A percentile compares a stretch with the other conserved stretches of the same genome.
These are phyloP conservation scores for Aspergillus candidus DNA, from an alignment of 2,329 filamentous ascomycete genomes.

Conservation along the genomic window DNA sequence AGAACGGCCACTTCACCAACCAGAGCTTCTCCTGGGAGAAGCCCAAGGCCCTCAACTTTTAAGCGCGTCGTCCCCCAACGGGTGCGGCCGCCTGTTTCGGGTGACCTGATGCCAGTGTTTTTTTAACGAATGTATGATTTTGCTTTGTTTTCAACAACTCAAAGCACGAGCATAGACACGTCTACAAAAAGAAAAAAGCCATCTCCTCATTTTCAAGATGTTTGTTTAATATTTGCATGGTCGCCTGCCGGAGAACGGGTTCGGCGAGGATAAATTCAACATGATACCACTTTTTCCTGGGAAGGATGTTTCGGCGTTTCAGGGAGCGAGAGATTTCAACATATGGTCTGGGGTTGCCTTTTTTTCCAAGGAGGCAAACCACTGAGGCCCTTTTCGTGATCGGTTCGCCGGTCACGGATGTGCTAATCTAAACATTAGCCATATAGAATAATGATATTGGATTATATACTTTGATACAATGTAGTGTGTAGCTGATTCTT, in stretches of 20 bases:
- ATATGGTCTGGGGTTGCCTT: slow-evolving; percentile 19
- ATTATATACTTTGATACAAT: background rate
- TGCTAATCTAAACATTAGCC: slow-evolving; percentile 37
- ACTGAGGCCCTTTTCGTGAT: background rate
- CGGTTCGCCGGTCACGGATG: slow-evolving; percentile 12
- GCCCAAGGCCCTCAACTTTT: slow-evolving; percentile 90
- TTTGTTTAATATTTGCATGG: slow-evolving; percentile 36
- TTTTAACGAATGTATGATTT: slow-evolving; percentile 42
- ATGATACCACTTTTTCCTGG: slow-evolving; percentile 44
- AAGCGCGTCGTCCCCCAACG: slow-evolving; percentile 41
- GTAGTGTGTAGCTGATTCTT: no score
- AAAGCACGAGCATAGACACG: slow-evolving; percentile 41
- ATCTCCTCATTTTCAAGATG: slow-evolving; percentile 16
- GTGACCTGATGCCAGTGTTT: slow-evolving; percentile 12
- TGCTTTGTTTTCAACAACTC: slow-evolving; percentile 49
- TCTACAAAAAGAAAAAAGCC: slow-evolving; percentile 21
- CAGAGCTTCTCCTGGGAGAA: slow-evolving; percentile 97
- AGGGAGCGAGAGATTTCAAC: slow-evolving; percentile 39
- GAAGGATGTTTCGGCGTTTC: slow-evolving; percentile 39
- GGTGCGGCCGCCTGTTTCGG: slow-evolving; percentile 14
- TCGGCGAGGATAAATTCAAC: slow-evolving; percentile 43
- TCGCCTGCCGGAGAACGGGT: slow-evolving; percentile 28
- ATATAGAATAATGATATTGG: slow-evolving; percentile 20
- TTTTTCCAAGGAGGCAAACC: no score
- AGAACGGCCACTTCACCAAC: slow-evolving; percentile 99